phyloP scores from a whole-genome alignment of 1,284 basidiomycete species.

The Athelia psychrophila region DNA sequence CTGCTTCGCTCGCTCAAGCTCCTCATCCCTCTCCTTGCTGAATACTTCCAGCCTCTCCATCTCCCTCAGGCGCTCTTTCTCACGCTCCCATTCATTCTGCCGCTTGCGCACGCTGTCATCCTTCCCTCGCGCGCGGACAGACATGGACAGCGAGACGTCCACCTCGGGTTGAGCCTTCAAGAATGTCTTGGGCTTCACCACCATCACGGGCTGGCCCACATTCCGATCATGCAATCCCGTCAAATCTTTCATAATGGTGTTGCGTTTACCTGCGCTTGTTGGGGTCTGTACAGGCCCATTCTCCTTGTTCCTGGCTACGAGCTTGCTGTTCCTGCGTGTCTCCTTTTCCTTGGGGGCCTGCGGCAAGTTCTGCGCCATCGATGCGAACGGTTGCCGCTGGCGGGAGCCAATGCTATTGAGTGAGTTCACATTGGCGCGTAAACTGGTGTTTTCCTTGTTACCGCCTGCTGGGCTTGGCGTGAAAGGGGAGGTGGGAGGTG shows the following conservation, averaged over 20 bases:
- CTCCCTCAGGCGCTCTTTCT: slow-evolving; percentile 52
- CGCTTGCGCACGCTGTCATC: slow-evolving; percentile 44
- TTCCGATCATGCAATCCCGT: background rate
- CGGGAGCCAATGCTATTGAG: background rate
- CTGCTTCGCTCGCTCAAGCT: slow-evolving; percentile 26
- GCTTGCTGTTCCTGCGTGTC: background rate
- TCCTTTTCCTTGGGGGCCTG: background rate
- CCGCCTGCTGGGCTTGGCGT: slow-evolving; percentile 22
- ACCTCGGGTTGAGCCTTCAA: background rate
- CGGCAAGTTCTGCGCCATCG: background rate
- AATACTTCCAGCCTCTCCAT: slow-evolving; percentile 49
- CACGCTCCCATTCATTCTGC: slow-evolving; percentile 57
- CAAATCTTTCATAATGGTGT: background rate
- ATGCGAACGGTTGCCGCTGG: background rate
- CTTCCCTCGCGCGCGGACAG: slow-evolving; percentile 13
- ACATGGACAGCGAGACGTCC: background rate
- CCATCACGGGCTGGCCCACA: background rate
- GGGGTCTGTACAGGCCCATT: background rate
- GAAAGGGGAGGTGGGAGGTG: slow-evolving; percentile 36
- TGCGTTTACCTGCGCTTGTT: background rate
- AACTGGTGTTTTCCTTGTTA: slow-evolving; percentile 12
- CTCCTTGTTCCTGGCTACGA: background rate
- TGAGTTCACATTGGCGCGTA: too few relatives aligned
- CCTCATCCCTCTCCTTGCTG: slow-evolving; percentile 42
- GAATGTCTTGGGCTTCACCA: background rate